phyloP scores from a whole-genome alignment of 352 stramenopile species.

The Phytophthora chlamydospora region DNA sequence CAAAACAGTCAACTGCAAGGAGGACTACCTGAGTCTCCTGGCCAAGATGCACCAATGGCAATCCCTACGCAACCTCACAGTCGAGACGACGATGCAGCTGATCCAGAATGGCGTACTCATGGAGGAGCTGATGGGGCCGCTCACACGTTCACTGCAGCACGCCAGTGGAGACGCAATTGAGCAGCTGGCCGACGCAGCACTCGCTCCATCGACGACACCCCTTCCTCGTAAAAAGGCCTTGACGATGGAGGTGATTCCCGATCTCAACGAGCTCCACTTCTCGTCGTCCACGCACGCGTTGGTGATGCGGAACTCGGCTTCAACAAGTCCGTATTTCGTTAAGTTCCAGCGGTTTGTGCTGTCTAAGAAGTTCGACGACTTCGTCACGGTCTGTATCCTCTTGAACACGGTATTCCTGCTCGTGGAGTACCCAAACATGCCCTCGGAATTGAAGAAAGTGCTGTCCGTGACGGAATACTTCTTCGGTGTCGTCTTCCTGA shows the following conservation, averaged over 20 bases:
- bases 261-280: constrained; percentile 27
- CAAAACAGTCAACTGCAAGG: constrained; percentile 20
- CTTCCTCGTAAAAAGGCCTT: constrained; percentile 31
- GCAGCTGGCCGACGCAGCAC: background rate
- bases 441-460: constrained; percentile 28
- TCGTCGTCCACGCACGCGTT: constrained; percentile 37
- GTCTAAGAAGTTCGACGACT: constrained; percentile 77
- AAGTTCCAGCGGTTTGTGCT: constrained; percentile 60
- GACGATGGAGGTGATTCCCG: constrained; percentile 27
- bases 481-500: constrained; percentile 65
- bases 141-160: constrained; percentile 32
- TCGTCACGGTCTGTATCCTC: constrained; percentile 71
- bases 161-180: constrained; percentile 3
- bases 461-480: constrained; percentile 74
- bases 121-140: constrained; percentile 51
- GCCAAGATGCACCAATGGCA: constrained; percentile 53
- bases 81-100: constrained; percentile 68
- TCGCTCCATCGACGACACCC: background rate
- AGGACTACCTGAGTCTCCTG: constrained; percentile 38
- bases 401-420: constrained; percentile 73
- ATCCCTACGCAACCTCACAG: constrained; percentile 62
- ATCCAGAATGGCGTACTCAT: constrained; percentile 60
- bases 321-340: constrained; percentile 23
- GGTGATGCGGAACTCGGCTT: constrained; percentile 27
- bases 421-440: constrained; percentile 74